Evolutionary conservation across 2,329 filamentous ascomycete species (phyloP).

Genomic region (Phaeomoniella chlamydospora): DNA sequence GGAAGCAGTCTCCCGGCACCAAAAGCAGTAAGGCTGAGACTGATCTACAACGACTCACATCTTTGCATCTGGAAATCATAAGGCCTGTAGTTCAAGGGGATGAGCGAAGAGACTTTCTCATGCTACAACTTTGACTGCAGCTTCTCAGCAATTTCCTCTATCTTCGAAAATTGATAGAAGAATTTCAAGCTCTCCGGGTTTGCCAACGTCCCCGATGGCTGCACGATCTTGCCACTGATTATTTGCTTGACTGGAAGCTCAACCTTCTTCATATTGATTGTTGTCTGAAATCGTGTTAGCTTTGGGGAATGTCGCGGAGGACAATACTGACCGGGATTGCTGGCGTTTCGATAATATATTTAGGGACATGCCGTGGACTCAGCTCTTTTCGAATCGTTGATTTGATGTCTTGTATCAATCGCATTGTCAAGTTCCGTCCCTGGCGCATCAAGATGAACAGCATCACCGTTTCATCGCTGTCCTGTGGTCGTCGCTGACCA

Average conservation of each 20-base stretch:
- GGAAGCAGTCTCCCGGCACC: too few species aligned
- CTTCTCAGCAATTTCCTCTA: conserved; percentile 51
- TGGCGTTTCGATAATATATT: conserved; percentile 63
- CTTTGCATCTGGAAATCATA: too few species aligned
- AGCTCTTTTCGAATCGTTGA: conserved; percentile 49
- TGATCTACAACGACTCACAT: too few species aligned
- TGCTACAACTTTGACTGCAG: conserved; percentile 25
- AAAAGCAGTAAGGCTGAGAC: too few species aligned
- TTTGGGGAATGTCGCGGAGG: background rate
- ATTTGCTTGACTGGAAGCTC: conserved; percentile 77
- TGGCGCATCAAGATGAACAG: conserved; percentile 46
- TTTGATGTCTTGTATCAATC: conserved; percentile 46
- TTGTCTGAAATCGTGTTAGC: too few species aligned
- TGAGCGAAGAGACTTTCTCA: too few species aligned
- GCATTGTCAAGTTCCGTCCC: conserved; percentile 38
- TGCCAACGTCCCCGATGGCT: conserved; percentile 59
- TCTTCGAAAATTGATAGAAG: conserved; percentile 65
- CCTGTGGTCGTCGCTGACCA: conserved; percentile 53
- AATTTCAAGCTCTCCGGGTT: conserved; percentile 64
- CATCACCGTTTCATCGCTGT: conserved; percentile 43
- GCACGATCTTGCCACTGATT: conserved; percentile 58
- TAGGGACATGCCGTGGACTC: conserved; percentile 63
- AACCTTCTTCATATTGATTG: conserved; percentile 74
- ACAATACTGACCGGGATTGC: conserved; percentile 74
- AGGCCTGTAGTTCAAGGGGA: too few species aligned